Evolutionary conservation across 192 early-diverging fungal species (phyloP), one percentile per base, ranked within the genome.

Genomic region (Umbelopsis ramanniana): DNA sequence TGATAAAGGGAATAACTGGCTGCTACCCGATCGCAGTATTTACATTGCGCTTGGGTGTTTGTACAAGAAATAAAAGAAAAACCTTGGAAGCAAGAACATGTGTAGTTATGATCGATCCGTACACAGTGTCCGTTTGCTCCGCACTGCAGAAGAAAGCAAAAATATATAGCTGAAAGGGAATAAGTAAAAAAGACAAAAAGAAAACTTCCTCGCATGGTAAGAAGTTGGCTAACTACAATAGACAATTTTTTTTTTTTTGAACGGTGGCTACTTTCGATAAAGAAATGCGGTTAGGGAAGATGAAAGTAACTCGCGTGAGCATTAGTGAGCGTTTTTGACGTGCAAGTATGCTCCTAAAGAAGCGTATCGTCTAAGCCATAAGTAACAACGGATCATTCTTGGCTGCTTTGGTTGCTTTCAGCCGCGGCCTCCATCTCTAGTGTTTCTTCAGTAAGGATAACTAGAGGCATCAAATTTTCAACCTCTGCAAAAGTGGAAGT

Each of bases 11-110:
- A 43, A 43, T 43, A 43, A 43, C 40, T 26, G 22, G 53, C 53
- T 26, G 26, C 53, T 54, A 26, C 53, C 53, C 53, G 53, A 54
- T 54, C 26, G 17, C 57, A 63, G 48, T 63, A 63, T 63, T 29
- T 63, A 63, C 57, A 63, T 38, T 63, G 57, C 57, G 57, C 57
- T 63, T 63, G 17, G 57, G 57, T 63, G 57, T 63, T 63, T 63
- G 57, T 63, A 63, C 57, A 63, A n/a, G 57, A 35, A 29, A 63
- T 29, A 29, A 29, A 29, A 35, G 33, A 37, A 63, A 63, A 63
- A 35, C 37, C 8, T 43, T 43, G 8, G 26, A 63, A 63, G 11
- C 2, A 37, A 63, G 57, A 63, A 26, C 53, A 54, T 37, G 14
- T 8, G 35, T 4, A 17, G 33, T 33, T 63, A 37, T 19, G 12